These are phyloP conservation scores for Backusella tuberculispora DNA, from an alignment of 192 early-diverging fungal species.

Conservation along the genomic window DNA sequence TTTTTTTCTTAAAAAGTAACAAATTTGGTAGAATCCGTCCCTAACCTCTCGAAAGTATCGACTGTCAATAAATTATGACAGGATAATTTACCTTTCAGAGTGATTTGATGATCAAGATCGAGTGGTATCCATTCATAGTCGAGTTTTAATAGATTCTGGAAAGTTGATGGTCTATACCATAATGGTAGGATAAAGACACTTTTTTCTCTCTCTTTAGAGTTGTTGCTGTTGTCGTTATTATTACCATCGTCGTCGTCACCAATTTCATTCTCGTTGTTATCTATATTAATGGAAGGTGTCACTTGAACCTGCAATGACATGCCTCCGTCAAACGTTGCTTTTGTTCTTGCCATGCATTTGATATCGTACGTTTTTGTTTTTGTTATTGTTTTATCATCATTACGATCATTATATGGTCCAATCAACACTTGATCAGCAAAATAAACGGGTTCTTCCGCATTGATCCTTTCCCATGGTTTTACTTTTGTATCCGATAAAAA, in stretches of 20 bases:
- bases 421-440: conserved; percentile 23
- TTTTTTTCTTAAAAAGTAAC: not conserved
- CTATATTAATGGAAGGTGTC: not conserved
- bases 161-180: conserved; percentile 25
- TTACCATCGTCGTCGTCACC: too few species aligned
- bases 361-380: not conserved
- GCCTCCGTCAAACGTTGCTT: not conserved
- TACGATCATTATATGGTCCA: not conserved
- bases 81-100: not conserved
- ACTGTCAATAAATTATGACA: not conserved
- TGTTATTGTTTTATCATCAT: not conserved
- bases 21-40: not conserved
- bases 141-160: not conserved
- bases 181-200: conserved; percentile 12
- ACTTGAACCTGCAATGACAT: not conserved
- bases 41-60: not conserved
- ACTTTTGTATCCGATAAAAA: not conserved
- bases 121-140: not conserved
- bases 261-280: too few species aligned
- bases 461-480: not conserved
- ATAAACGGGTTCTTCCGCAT: conserved; percentile 14
- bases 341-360: not conserved
- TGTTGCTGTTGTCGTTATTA: too few species aligned
- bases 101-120: not conserved
- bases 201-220: not conserved